Conservation (phyloP, 306 rosid genomes). For the Fagus crenata region DNA sequence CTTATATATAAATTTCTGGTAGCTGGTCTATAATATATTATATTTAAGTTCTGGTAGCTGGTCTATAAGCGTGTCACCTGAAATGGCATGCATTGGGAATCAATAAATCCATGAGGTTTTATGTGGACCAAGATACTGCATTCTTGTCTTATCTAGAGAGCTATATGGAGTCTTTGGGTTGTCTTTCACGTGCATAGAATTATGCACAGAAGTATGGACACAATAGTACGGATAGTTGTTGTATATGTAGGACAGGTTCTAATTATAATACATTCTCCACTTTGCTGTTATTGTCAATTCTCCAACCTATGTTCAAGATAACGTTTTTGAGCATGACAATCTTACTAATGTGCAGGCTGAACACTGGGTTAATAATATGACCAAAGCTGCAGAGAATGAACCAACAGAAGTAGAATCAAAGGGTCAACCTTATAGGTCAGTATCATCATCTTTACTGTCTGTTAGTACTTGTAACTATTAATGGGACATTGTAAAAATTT, state of each 20-base stretch:
- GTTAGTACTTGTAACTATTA: background rate
- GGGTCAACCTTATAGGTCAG: conserved; percentile 63
- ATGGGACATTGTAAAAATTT: background rate
- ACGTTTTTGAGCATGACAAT: conserved; percentile 6
- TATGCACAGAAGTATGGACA: background rate
- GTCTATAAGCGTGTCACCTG: background rate
- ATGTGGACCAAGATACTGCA: background rate
- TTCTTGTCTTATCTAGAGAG: background rate
- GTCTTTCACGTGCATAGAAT: background rate
- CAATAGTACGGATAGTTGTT: background rate
- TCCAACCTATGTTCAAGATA: background rate
- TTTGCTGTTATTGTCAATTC: background rate
- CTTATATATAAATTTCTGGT: too few relatives aligned
- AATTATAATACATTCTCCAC: background rate
- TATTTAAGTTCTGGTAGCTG: background rate
- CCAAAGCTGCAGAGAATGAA: conserved; percentile 50
- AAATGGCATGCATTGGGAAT: background rate
- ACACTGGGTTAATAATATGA: conserved; percentile 72
- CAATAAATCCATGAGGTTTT: background rate
- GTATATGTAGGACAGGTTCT: background rate
- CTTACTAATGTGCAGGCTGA: conserved; percentile 58
- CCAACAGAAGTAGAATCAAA: conserved; percentile 33
- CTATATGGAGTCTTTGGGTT: background rate
- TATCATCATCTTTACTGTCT: conserved; percentile 10
- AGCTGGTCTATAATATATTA: too few relatives aligned